A percentile compares a stretch with the other conserved stretches of the same genome.
phyloP scores from a whole-genome alignment of 805 yeast species.

The Kodamaea neixiangensis region DNA sequence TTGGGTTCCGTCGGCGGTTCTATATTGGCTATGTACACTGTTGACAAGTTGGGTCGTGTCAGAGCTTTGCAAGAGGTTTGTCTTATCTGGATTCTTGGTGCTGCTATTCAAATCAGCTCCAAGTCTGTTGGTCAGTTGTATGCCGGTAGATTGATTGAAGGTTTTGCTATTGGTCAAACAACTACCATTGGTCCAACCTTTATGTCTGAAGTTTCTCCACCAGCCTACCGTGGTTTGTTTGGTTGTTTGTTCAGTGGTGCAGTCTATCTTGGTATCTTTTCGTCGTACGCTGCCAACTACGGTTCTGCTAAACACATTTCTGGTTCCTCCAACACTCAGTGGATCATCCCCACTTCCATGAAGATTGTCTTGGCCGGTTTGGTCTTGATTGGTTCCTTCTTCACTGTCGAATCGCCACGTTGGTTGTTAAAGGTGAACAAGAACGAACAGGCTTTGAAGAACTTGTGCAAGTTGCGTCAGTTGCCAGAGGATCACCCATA shows the following conservation, averaged over 20 bases:
- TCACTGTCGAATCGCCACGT: slow-evolving; percentile 26
- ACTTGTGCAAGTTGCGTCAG: slow-evolving; percentile 21
- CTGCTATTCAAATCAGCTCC: slow-evolving; percentile 20
- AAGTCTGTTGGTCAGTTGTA: slow-evolving; percentile 23
- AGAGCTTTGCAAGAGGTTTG: slow-evolving; percentile 24
- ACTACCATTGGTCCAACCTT: slow-evolving; percentile 28
- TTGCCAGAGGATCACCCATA: slow-evolving; percentile 27
- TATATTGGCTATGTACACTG: slow-evolving; percentile 25
- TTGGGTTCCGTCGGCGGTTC: slow-evolving; percentile 27
- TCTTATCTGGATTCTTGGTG: slow-evolving; percentile 23
- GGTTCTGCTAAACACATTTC: slow-evolving; percentile 46
- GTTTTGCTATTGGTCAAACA: slow-evolving; percentile 28
- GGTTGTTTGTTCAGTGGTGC: slow-evolving; percentile 27
- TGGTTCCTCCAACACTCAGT: slow-evolving; percentile 16
- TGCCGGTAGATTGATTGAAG: slow-evolving; percentile 27
- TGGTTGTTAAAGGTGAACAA: slow-evolving; percentile 22
- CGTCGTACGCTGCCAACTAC: slow-evolving; percentile 37
- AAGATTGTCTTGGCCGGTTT: slow-evolving; percentile 23
- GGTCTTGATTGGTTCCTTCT: slow-evolving; percentile 22
- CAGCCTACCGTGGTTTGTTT: slow-evolving; percentile 24
- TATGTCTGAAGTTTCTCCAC: slow-evolving; percentile 26
- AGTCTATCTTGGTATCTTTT: slow-evolving; percentile 25
- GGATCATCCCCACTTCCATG: slow-evolving; percentile 24
- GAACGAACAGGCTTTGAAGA: slow-evolving; percentile 21
- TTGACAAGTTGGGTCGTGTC: slow-evolving; percentile 25